phyloP scores from a whole-genome alignment of 129 eudicot species.

The Silybum marianum region DNA sequence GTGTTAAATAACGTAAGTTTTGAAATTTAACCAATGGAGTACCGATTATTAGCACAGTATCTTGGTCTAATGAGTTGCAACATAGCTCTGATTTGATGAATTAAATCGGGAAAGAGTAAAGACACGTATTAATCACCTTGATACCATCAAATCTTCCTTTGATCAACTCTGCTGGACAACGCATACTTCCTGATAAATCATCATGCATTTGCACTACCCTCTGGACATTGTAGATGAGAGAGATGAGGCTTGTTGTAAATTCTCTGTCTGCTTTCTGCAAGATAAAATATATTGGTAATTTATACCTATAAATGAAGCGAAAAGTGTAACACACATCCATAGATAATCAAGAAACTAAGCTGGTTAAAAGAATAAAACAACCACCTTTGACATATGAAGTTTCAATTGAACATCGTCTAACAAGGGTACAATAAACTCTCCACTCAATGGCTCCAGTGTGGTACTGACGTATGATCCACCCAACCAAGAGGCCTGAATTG shows the following conservation, averaged over 20 bases:
- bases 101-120: background rate
- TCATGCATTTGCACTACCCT: constrained; percentile 52
- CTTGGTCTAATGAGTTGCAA: background rate
- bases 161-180: constrained; percentile 54
- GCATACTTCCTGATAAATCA: constrained; percentile 44
- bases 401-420: constrained; percentile 50
- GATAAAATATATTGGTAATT: background rate
- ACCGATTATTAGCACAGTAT: background rate
- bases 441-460: constrained; percentile 50
- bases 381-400: constrained; percentile 82
- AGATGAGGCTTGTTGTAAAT: constrained; percentile 51
- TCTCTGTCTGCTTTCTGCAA: constrained; percentile 75
- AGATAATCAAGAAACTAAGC: background rate
- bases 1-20: too few species aligned
- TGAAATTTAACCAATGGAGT: background rate
- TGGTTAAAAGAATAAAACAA: background rate
- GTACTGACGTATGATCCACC: constrained; percentile 77
- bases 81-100: background rate
- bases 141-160: constrained; percentile 77
- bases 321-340: background rate
- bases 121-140: constrained; percentile 46
- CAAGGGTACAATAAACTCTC: constrained; percentile 65
- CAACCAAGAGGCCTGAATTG: constrained; percentile 64
- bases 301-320: background rate
- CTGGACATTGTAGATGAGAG: constrained; percentile 51